Conservation (phyloP, 768 basidiomycete genomes). For the Podaxis sp. region DNA sequence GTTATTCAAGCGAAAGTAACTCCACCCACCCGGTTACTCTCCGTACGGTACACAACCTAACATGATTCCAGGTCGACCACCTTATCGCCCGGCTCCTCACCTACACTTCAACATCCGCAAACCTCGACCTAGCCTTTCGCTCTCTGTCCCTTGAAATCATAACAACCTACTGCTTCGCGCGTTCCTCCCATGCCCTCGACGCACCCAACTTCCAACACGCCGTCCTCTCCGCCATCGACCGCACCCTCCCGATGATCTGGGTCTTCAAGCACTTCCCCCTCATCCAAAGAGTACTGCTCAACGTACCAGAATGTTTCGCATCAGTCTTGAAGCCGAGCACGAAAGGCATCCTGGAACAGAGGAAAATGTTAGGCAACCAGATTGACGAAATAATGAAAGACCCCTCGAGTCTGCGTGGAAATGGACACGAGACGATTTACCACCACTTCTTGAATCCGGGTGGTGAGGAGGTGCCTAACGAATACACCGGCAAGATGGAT, state of each 20-base stretch:
- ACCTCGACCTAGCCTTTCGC: conserved; percentile 35
- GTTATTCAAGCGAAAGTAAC: conserved; percentile 29
- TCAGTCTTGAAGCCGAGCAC: conserved; percentile 31
- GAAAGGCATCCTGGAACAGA: conserved; percentile 28
- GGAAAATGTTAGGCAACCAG: conserved; percentile 29
- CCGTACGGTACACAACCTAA: background rate
- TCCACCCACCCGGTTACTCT: background rate
- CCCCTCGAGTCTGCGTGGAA: conserved; percentile 23
- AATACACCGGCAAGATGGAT: background rate
- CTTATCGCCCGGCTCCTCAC: conserved; percentile 23
- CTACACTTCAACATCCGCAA: conserved; percentile 19
- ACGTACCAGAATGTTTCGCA: conserved; percentile 29
- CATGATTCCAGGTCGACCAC: conserved; percentile 25
- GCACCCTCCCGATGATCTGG: conserved; percentile 32
- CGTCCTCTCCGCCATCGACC: conserved; percentile 29
- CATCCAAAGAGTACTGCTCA: conserved; percentile 25
- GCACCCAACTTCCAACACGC: conserved; percentile 29
- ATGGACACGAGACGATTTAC: conserved; percentile 33
- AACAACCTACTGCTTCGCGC: conserved; percentile 33
- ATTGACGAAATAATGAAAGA: conserved; percentile 30
- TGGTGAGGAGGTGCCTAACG: background rate
- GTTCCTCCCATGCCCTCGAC: conserved; percentile 24
- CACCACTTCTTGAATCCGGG: conserved; percentile 29
- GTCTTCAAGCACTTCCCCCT: conserved; percentile 33
- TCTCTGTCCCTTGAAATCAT: conserved; percentile 35